Evolutionary conservation across 441 rosid genomes (phyloP).

Genomic region (Flueggea neowawraea): DNA sequence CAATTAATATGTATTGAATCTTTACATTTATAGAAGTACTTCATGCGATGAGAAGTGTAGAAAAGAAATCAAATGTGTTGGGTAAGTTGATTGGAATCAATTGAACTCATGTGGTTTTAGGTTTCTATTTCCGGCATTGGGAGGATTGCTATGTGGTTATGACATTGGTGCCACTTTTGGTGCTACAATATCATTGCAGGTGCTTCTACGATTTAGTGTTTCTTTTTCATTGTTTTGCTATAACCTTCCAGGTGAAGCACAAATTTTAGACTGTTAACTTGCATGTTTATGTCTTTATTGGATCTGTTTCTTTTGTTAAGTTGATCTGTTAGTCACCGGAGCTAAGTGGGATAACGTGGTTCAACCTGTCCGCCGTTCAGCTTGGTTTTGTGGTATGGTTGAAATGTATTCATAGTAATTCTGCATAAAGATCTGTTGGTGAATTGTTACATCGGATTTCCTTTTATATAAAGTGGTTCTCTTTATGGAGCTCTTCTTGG

Average conservation of each 20-base stretch:
- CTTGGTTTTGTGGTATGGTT: slow-evolving; percentile 89
- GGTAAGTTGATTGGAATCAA: slow-evolving; percentile 1
- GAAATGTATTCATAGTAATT: slow-evolving; percentile 5
- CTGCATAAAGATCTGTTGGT: slow-evolving; percentile 5
- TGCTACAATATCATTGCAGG: slow-evolving; percentile 89
- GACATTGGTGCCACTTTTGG: slow-evolving; percentile 99
- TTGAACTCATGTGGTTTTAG: slow-evolving; percentile 33
- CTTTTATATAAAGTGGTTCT: slow-evolving; percentile 69
- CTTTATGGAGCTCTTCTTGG: slow-evolving; percentile 97
- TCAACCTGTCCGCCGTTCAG: slow-evolving; percentile 81
- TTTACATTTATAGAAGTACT: not conserved
- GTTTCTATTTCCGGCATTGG: slow-evolving; percentile 92
- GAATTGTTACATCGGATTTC: slow-evolving; percentile 11
- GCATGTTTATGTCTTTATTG: not conserved
- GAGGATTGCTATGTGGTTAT: slow-evolving; percentile 90
- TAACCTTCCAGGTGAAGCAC: not conserved
- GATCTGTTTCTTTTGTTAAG: slow-evolving; percentile 5
- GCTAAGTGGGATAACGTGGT: slow-evolving; percentile 94
- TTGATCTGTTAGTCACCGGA: slow-evolving; percentile 54
- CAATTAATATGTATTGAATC: too few species aligned
- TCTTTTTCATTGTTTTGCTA: slow-evolving; percentile 1
- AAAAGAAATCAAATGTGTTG: not conserved
- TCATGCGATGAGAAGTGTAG: not conserved
- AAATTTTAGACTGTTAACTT: not conserved
- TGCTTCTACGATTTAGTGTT: slow-evolving; percentile 16